These are phyloP conservation scores for Sextonia rubra DNA, from an alignment of 164 flowering plant genomes.

Conservation along the genomic window DNA sequence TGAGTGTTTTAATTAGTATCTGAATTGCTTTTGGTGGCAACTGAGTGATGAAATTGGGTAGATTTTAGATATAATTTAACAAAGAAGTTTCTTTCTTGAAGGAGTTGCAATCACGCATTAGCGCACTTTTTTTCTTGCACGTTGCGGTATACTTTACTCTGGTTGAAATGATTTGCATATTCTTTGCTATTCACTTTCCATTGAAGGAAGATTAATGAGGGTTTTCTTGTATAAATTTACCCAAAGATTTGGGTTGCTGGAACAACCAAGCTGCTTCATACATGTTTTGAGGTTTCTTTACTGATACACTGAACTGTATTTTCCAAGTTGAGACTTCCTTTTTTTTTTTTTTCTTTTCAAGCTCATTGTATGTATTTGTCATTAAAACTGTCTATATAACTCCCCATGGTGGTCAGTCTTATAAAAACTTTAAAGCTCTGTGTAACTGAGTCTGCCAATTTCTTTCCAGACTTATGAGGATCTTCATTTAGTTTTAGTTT, in stretches of 20 bases:
- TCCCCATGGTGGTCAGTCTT: not conserved
- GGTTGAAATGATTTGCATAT: too few species aligned
- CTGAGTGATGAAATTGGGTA: not conserved
- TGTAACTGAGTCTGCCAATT: not conserved
- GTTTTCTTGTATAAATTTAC: too few species aligned
- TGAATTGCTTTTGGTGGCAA: not conserved
- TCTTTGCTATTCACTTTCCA: too few species aligned
- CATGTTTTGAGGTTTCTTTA: not conserved
- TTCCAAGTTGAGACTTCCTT: not conserved
- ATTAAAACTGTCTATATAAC: too few species aligned
- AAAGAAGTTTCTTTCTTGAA: not conserved
- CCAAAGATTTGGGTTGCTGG: not conserved
- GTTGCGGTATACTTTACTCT: too few species aligned
- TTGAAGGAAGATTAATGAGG: too few species aligned
- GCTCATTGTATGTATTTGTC: not conserved
- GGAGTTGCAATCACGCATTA: too few species aligned
- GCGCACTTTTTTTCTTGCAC: too few species aligned
- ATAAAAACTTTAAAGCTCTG: not conserved
- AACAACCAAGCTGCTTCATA: not conserved
- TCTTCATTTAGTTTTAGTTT: not conserved
- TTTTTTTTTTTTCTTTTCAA: too few species aligned
- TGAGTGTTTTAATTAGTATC: not conserved
- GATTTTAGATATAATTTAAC: not conserved
- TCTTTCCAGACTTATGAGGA: not conserved
- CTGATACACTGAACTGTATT: not conserved